Evolutionary conservation across 139 green algal genomes (phyloP).

Genomic region (Zygnema cylindricum): DNA sequence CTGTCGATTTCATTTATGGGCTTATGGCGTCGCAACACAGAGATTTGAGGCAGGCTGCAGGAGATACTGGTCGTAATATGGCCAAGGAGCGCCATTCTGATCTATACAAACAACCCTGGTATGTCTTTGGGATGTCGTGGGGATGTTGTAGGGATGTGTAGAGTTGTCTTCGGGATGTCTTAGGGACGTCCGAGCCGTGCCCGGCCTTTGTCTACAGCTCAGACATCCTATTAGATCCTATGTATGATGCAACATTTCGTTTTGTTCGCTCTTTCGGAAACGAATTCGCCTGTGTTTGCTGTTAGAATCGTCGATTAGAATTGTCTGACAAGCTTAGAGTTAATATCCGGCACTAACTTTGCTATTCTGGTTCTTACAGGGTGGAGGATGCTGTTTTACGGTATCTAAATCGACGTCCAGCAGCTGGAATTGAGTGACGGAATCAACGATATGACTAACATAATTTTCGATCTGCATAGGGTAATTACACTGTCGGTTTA

Average conservation of each 20-base stretch:
- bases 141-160: neutral
- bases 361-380: conserved; percentile 63
- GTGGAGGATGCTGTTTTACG: conserved; percentile 79
- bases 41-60: conserved; percentile 49
- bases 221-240: conserved; percentile 7
- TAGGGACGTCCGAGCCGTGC: neutral
- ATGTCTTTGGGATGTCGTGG: neutral
- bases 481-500: too few species aligned
- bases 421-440: conserved; percentile 26
- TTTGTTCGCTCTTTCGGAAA: conserved; percentile 7
- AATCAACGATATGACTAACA: too few species aligned
- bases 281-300: conserved; percentile 11
- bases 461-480: too few species aligned
- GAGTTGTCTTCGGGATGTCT: neutral
- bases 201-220: neutral
- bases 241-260: neutral
- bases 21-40: conserved; percentile 74
- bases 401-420: conserved; percentile 71
- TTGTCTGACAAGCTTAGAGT: too few species aligned
- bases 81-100: conserved; percentile 45
- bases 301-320: conserved; percentile 2
- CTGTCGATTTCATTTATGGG: conserved; percentile 80
- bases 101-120: conserved; percentile 61
- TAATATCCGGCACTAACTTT: neutral
- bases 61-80: neutral